Evolutionary conservation across 495 filamentous ascomycete genomes (phyloP), one percentile per base, ranked within the genome.

Genomic region (Aspergillus biplanus): DNA sequence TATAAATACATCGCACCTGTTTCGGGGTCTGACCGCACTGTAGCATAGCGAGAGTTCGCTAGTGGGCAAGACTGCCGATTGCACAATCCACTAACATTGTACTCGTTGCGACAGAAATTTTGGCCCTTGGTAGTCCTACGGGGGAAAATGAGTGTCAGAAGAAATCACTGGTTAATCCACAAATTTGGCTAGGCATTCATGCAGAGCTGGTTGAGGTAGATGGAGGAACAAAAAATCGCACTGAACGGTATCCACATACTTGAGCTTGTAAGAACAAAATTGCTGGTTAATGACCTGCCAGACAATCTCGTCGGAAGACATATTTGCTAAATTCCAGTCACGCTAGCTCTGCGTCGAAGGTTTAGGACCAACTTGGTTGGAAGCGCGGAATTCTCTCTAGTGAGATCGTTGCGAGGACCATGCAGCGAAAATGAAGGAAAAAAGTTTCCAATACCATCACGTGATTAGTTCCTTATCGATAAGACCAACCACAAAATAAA

Each of bases 231-330:
- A 56, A 48, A 52, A 58, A 9, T 52, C 42, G 13, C 32, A 46
- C 32, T 16, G 12, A 48, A 48, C 52, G 61, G 59, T 32, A 12
- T 21, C 18, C 33, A 78, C 84, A 73, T 79, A 95, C 90, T 98
- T 98, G 64, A 98, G 82, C 69, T 97, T 98, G 81, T 93, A 98
- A 52, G 91, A 88, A 78, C 95, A 99, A 74, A 97, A 97, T 76
- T 97, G 92, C 77, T 97, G 88, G 75, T 92, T 92, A 60, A 97
- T 96, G 59, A 96, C 87, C 70, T 93, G 89, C 95, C 95, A 99
- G 68, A 99, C 92, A 66, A 99, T 96, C 76, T 98, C 95, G 83
- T 99, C 95, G 50, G 92, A 96, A 68, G 90, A 86, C 84, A 88
- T 91, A 16, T 66, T 75, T 63, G n/a, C 15, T 32, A 7, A 33